Conservation (phyloP, 495 filamentous ascomycete species). For the Usnea hakonensis region DNA sequence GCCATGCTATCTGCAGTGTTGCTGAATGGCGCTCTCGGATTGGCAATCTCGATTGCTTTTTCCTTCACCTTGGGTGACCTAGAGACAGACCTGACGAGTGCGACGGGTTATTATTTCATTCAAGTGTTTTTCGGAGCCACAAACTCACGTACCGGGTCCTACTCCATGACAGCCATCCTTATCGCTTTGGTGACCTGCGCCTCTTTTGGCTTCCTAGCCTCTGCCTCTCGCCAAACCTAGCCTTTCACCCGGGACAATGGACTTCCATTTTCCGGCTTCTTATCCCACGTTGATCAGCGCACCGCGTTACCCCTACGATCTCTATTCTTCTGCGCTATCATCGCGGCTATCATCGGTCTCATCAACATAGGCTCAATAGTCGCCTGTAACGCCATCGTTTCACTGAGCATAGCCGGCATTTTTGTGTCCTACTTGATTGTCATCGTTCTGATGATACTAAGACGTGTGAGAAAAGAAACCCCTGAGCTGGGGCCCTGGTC, state of each 20-base stretch:
- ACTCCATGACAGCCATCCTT: slow-evolving; percentile 22
- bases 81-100: slow-evolving; percentile 25
- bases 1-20: slow-evolving; percentile 31
- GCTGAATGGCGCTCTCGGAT: slow-evolving; percentile 34
- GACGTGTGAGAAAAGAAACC: not conserved
- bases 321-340: not conserved
- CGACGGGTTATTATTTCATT: slow-evolving; percentile 31
- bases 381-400: not conserved
- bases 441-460: not conserved
- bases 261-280: slow-evolving; percentile 46
- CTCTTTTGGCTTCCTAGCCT: slow-evolving; percentile 43
- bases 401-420: not conserved
- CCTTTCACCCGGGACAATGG: slow-evolving; percentile 55
- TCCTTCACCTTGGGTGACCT: slow-evolving; percentile 37
- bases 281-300: slow-evolving; percentile 19
- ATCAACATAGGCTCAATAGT: not conserved
- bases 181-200: slow-evolving; percentile 24
- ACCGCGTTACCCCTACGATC: not conserved
- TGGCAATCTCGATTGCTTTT: slow-evolving; percentile 32
- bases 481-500: not conserved
- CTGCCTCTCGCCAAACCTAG: slow-evolving; percentile 47
- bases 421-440: not conserved
- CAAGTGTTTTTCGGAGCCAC: slow-evolving; percentile 30
- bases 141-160: slow-evolving; percentile 24
- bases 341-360: not conserved